Evolutionary conservation across 2,329 filamentous ascomycete genomes (phyloP).

Genomic region (Botryotinia calthae): DNA sequence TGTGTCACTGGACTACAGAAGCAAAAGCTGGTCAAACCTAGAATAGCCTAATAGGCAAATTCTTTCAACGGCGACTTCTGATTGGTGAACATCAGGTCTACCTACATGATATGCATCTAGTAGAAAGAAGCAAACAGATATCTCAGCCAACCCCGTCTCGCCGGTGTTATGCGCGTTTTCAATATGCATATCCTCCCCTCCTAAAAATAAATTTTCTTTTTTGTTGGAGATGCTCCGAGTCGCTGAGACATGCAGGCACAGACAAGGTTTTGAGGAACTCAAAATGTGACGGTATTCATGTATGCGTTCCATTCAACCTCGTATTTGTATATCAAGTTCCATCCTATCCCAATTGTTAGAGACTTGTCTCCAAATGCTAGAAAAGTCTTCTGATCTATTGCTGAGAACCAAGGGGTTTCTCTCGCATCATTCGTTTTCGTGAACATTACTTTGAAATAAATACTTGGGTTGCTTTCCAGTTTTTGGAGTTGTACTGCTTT

Average conservation of each 20-base stretch:
- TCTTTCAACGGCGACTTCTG: background rate
- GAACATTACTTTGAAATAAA: background rate
- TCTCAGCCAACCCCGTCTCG: constrained; percentile 6
- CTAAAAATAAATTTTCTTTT: constrained; percentile 6
- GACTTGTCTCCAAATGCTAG: background rate
- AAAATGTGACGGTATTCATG: constrained; percentile 13
- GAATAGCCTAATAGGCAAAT: background rate
- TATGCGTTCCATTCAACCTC: background rate
- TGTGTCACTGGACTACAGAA: constrained; percentile 5
- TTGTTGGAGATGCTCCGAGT: background rate
- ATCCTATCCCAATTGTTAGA: background rate
- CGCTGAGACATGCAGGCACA: constrained; percentile 18
- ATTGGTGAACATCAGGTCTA: background rate
- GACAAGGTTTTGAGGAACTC: background rate
- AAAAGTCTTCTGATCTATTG: constrained; percentile 7
- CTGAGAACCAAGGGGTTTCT: background rate
- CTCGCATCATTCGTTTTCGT: constrained; percentile 1
- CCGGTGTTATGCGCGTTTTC: background rate
- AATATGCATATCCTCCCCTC: background rate
- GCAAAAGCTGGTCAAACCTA: background rate
- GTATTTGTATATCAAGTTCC: constrained; percentile 8
- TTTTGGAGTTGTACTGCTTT: constrained; percentile 1
- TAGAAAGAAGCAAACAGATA: constrained; percentile 12
- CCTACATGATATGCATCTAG: background rate
- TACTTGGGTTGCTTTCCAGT: background rate